Conservation (phyloP, 2,329 filamentous ascomycete species). For the Achaetomium macrosporum region DNA sequence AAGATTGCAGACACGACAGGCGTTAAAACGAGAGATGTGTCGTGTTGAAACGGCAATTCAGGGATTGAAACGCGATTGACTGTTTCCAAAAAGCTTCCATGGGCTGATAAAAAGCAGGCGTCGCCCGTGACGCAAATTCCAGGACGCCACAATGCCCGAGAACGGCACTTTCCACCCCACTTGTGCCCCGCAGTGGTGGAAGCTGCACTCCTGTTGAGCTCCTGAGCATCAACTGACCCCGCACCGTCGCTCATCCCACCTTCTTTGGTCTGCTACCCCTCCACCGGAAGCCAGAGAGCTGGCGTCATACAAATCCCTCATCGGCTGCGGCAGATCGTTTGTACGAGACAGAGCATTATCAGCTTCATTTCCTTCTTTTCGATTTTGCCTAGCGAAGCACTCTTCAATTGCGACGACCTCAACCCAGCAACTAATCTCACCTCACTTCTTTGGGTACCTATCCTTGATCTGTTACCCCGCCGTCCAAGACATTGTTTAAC, state of each 20-base stretch:
- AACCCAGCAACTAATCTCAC: too few species aligned
- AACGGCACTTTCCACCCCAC: too few species aligned
- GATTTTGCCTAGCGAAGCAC: background rate
- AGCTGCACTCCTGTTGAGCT: slow-evolving; percentile 7
- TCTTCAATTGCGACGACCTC: background rate
- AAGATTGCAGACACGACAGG: too few species aligned
- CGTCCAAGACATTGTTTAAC: background rate
- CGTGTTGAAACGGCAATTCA: too few species aligned
- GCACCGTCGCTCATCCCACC: slow-evolving; percentile 3
- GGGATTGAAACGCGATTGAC: too few species aligned
- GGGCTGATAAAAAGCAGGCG: too few species aligned
- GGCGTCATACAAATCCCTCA: slow-evolving; percentile 20
- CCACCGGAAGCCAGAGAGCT: slow-evolving; percentile 1
- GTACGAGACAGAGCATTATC: slow-evolving; percentile 3
- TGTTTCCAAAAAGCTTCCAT: too few species aligned
- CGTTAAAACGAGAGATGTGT: too few species aligned
- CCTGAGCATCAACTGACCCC: slow-evolving; percentile 1
- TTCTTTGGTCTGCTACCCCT: slow-evolving; percentile 1
- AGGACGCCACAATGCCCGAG: too few species aligned
- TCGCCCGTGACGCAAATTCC: too few species aligned
- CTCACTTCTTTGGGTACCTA: too few species aligned
- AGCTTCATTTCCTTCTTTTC: background rate
- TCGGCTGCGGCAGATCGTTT: slow-evolving; percentile 12
- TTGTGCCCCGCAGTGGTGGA: slow-evolving; percentile 6
- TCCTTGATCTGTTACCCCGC: too few species aligned